These are phyloP conservation scores for Citrullus mucosospermus DNA, from an alignment of 306 rosid genomes.

Conservation along the genomic window DNA sequence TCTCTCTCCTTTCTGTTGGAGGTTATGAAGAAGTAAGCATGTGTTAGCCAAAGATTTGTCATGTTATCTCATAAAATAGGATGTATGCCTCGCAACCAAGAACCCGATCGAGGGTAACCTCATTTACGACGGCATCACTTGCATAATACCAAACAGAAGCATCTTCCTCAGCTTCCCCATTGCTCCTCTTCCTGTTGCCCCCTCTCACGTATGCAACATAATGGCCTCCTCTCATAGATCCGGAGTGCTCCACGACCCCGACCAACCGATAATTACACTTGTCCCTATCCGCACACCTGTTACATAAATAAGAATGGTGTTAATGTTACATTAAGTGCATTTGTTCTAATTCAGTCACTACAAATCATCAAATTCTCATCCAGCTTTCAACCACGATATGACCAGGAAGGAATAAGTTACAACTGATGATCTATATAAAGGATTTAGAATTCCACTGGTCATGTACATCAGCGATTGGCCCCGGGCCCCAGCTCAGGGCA, in stretches of 20 bases:
- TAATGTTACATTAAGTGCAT: neutral
- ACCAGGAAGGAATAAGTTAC: neutral
- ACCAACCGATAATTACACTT: conserved; percentile 45
- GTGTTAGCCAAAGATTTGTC: neutral
- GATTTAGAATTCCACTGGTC: too few relatives aligned
- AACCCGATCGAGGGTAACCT: conserved; percentile 57
- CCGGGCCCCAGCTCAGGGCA: neutral
- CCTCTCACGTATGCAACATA: conserved; percentile 88
- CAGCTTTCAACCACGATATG: neutral
- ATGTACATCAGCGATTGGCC: neutral
- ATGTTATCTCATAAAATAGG: conserved; percentile 57
- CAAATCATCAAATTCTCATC: neutral
- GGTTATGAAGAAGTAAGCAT: conserved; percentile 2
- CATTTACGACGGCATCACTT: conserved; percentile 55
- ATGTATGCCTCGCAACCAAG: conserved; percentile 79
- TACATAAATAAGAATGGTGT: neutral
- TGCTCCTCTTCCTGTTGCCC: conserved; percentile 30
- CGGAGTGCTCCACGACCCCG: conserved; percentile 79
- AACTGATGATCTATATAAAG: neutral
- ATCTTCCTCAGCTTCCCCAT: conserved; percentile 27
- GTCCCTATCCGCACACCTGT: conserved; percentile 42
- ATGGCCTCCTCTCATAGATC: conserved; percentile 90
- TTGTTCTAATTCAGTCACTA: neutral
- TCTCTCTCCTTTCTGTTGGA: neutral
- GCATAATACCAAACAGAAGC: conserved; percentile 66